Conservation (phyloP, 164 flowering plant genomes). For the Chloranthus sessilifolius region DNA sequence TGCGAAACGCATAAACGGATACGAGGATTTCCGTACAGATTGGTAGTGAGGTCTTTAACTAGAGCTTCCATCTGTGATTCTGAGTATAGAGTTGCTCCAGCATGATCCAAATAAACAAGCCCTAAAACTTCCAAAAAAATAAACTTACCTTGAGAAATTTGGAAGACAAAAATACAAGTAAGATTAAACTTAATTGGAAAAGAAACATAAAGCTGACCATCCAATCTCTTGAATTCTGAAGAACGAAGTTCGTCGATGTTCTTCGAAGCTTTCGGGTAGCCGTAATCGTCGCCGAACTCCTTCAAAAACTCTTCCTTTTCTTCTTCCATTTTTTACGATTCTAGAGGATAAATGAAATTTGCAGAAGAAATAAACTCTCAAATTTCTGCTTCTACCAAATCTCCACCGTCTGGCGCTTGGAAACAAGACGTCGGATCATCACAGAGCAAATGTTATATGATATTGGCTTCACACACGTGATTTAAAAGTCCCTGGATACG, state of each 20-base stretch:
- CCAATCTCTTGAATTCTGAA: conserved; percentile 74
- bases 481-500: too few relatives aligned
- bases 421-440: too few relatives aligned
- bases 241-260: conserved; percentile 71
- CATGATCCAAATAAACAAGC: conserved; percentile 87
- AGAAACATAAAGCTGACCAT: conserved; percentile 29
- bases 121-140: conserved; percentile 20
- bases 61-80: conserved; percentile 81
- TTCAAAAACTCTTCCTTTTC: conserved; percentile 58
- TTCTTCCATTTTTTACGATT: conserved; percentile 7
- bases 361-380: too few relatives aligned
- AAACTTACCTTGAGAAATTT: neutral
- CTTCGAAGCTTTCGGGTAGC: conserved; percentile 72
- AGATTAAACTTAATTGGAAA: neutral
- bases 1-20: conserved; percentile 53
- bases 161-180: neutral
- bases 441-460: too few relatives aligned
- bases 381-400: too few relatives aligned
- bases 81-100: conserved; percentile 88
- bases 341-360: too few relatives aligned
- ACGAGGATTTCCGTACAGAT: conserved; percentile 94
- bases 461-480: too few relatives aligned
- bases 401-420: too few relatives aligned
- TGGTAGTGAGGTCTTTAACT: conserved; percentile 54
- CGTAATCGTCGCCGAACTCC: conserved; percentile 76